phyloP scores from a whole-genome alignment of 2,329 filamentous ascomycete species.

The Didymellaceae sp. region DNA sequence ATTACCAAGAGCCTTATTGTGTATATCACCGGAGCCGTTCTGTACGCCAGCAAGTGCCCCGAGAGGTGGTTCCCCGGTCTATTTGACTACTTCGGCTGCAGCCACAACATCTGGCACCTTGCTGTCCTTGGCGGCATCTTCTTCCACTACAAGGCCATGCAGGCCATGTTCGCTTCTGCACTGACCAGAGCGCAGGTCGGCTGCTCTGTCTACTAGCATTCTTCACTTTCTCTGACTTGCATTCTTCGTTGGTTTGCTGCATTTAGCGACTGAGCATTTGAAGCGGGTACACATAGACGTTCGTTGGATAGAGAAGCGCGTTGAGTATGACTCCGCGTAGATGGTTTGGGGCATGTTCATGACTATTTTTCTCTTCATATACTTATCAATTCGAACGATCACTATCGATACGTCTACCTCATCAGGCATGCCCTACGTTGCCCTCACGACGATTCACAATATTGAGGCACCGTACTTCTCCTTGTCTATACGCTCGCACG shows the following conservation, averaged over 20 bases:
- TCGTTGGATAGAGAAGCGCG: constrained; percentile 4
- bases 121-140: constrained; percentile 93
- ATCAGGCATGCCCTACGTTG: no score
- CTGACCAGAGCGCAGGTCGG: constrained; percentile 46
- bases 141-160: constrained; percentile 98
- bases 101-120: constrained; percentile 97
- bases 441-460: no score
- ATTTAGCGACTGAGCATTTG: constrained; percentile 19
- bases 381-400: not conserved
- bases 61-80: constrained; percentile 91
- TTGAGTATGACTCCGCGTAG: not conserved
- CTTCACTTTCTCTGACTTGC: not conserved
- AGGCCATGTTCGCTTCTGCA: constrained; percentile 79
- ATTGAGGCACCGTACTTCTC: no score
- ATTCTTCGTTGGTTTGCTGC: constrained; percentile 6
- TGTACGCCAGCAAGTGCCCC: constrained; percentile 92
- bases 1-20: constrained; percentile 85
- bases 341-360: not conserved
- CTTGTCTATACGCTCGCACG: no score
- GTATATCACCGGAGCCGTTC: constrained; percentile 80
- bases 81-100: constrained; percentile 94
- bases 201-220: constrained; percentile 41
- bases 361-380: not conserved
- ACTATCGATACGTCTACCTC: no score
- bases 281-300: constrained; percentile 17